Evolutionary conservation across 371 early-diverging fungal genomes (phyloP), one percentile per base, ranked within the genome.

Genomic region (Dichotomocladium elegans): DNA sequence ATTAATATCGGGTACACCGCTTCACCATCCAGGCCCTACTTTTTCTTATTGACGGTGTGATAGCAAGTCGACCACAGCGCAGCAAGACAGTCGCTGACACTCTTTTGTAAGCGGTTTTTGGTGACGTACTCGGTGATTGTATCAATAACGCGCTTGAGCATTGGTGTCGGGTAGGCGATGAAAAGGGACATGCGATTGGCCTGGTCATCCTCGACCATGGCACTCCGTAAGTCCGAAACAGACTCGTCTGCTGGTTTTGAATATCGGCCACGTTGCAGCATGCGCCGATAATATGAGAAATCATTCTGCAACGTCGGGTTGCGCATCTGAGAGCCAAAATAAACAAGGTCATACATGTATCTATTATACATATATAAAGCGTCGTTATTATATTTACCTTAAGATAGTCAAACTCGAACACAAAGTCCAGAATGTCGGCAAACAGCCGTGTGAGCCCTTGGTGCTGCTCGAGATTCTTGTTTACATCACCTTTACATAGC

Each of bases 221-320:
- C 76, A 22, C 78, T 75, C 51, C 76, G 73, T 44, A 83, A 58
- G 61, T 83, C 81, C n/a, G 68, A 65, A 25, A 61, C 55, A 25
- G 44, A 40, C 5, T 54, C 51, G 30, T 56, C 35, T n/a, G 49
- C 28, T 14, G 63, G 53, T 30, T 47, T 43, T 31, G 61, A 61
- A 30, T 61, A 64, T 17, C 66, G 65, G 58, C 90, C 88, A 43
- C 91, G 87, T 24, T 83, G 85, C 22, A 93, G 74, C 51, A 93
- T 89, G 50, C 97, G 86, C 35, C 96, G 88, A 72, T 97, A 97
- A 63, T 93, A 97, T 19, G 94, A 91, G 58, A 97, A 92, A 66
- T 97, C 96, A 74, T 97, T 97, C 66, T 95, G 95, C 51, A 95
- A 85, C 55, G 89, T 87, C 30, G 95, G 90, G 57, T 89, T 93